These are phyloP conservation scores for Linnemannia schmuckeri DNA, from an alignment of 192 early-diverging fungal genomes.

Conservation along the genomic window DNA sequence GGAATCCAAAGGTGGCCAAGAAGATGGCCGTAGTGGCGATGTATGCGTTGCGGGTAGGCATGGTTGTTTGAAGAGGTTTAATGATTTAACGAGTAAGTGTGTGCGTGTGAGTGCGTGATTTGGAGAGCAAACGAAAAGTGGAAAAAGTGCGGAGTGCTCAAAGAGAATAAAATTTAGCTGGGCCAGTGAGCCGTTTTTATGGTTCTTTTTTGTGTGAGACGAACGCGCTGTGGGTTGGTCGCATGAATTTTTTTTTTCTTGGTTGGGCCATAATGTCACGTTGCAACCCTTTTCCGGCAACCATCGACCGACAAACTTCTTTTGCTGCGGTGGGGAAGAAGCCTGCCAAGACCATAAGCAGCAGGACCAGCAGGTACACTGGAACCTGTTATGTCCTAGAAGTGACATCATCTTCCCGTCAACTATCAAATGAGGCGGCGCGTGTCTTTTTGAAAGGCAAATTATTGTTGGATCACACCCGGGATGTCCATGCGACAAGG, in stretches of 20 bases:
- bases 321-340: not conserved
- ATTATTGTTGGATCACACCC: not conserved
- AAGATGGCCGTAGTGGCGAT: slow-evolving; percentile 38
- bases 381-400: not conserved
- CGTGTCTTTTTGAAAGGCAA: not conserved
- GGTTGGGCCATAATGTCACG: not conserved
- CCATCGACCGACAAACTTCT: not conserved
- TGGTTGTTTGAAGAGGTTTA: slow-evolving; percentile 1
- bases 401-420: slow-evolving; percentile 2
- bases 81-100: not conserved
- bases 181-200: not conserved
- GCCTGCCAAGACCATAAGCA: not conserved
- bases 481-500: not conserved
- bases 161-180: too few relatives aligned
- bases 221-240: not conserved
- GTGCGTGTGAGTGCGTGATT: not conserved
- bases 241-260: not conserved
- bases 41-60: slow-evolving; percentile 54
- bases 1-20: slow-evolving; percentile 30
- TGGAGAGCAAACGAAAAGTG: not conserved
- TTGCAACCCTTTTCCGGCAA: not conserved
- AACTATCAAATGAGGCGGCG: not conserved
- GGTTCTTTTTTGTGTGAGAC: not conserved
- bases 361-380: too few relatives aligned
- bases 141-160: not conserved